phyloP scores from a whole-genome alignment of 768 basidiomycete genomes.

The Kwoniella europaea region DNA sequence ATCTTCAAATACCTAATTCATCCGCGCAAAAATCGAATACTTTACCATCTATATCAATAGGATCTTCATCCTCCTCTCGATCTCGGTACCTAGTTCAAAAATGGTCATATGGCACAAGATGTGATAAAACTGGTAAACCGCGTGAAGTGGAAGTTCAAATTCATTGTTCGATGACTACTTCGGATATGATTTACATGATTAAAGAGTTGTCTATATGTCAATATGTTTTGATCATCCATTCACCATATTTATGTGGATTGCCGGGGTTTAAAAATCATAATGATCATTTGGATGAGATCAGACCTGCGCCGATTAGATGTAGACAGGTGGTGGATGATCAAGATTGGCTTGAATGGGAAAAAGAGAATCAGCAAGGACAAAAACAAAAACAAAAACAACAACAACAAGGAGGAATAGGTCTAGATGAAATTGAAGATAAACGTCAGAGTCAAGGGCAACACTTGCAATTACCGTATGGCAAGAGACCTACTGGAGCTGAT shows the following conservation, averaged over 20 bases:
- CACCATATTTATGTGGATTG: constrained; percentile 88
- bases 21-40: not conserved
- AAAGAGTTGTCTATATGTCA: constrained; percentile 93
- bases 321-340: constrained; percentile 46
- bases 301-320: constrained; percentile 45
- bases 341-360: constrained; percentile 36
- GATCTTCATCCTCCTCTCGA: constrained; percentile 63
- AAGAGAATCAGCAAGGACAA: constrained; percentile 6
- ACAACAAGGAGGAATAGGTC: not conserved
- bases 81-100: constrained; percentile 84
- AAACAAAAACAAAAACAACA: constrained; percentile 1
- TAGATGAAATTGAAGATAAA: not conserved
- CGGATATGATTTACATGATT: constrained; percentile 85
- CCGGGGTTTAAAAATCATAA: constrained; percentile 75
- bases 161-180: constrained; percentile 93
- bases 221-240: constrained; percentile 91
- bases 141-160: constrained; percentile 98
- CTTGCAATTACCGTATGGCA: constrained; percentile 13
- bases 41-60: constrained; percentile 32
- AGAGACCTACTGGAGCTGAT: constrained; percentile 20
- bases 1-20: not conserved
- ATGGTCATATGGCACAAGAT: constrained; percentile 71
- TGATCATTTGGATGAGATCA: constrained; percentile 20
- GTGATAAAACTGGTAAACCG: constrained; percentile 85
- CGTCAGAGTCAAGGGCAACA: not conserved